These are phyloP conservation scores for Talaromyces ruber DNA, from an alignment of 495 filamentous ascomycete species.

Conservation along the genomic window DNA sequence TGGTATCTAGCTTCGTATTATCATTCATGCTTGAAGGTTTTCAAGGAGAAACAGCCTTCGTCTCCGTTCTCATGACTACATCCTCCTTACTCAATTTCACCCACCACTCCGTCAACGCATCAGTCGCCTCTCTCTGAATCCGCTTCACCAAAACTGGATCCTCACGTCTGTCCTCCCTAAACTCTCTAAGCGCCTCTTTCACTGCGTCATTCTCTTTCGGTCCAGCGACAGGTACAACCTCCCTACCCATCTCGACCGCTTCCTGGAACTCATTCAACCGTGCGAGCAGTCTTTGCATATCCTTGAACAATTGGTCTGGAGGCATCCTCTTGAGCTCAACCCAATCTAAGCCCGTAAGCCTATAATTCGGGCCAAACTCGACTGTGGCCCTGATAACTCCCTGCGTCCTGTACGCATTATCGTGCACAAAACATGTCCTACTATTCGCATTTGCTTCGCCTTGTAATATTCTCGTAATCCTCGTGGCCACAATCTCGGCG, in stretches of 20 bases:
- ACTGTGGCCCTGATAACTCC: constrained; percentile 18
- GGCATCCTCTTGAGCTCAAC: constrained; percentile 16
- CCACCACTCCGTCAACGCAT: constrained; percentile 1
- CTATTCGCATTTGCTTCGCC: constrained; percentile 11
- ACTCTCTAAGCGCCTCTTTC: not conserved
- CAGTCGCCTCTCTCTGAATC: not conserved
- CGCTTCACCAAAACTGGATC: not conserved
- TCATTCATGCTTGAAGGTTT: too few relatives aligned
- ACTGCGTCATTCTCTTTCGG: not conserved
- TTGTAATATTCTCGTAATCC: constrained; percentile 16
- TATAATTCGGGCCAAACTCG: constrained; percentile 9
- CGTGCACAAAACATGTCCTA: not conserved
- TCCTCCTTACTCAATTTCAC: not conserved
- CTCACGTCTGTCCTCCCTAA: not conserved
- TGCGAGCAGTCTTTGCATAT: constrained; percentile 15
- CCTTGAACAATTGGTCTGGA: constrained; percentile 10
- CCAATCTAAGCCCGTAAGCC: constrained; percentile 17
- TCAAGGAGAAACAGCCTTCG: not conserved
- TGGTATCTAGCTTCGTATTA: not conserved
- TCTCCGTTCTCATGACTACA: not conserved
- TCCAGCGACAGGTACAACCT: not conserved
- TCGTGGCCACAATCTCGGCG: constrained; percentile 19
- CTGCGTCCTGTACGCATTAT: constrained; percentile 15
- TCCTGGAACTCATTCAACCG: constrained; percentile 7
- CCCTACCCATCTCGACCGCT: not conserved